These are phyloP conservation scores for Aphanomyces euteiches DNA, from an alignment of 352 stramenopile genomes.

Conservation along the genomic window DNA sequence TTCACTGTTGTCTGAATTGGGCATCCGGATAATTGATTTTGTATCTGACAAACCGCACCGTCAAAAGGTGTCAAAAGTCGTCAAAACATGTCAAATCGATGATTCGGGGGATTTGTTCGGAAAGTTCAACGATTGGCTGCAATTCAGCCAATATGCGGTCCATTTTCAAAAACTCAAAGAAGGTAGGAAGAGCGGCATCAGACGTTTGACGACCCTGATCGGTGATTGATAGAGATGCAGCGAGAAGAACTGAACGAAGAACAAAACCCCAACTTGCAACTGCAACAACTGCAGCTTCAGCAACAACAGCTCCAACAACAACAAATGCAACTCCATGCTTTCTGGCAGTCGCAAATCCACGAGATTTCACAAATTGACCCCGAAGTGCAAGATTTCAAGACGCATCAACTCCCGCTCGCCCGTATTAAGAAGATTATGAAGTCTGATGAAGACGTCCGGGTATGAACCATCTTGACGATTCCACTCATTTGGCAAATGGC, in stretches of 20 bases:
- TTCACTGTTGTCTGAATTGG: too few species aligned
- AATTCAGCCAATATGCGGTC: conserved; percentile 17
- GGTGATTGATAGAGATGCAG: conserved; percentile 15
- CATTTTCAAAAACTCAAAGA: conserved; percentile 24
- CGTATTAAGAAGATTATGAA: conserved; percentile 97
- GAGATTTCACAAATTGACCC: conserved; percentile 86
- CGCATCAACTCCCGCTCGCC: conserved; percentile 87
- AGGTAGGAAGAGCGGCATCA: background rate
- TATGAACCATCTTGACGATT: conserved; percentile 28
- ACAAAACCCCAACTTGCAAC: conserved; percentile 57
- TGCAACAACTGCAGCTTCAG: conserved; percentile 85
- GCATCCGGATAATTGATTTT: too few species aligned
- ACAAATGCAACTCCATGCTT: conserved; percentile 76
- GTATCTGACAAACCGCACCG: too few species aligned
- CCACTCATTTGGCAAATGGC: background rate
- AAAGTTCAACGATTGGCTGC: conserved; percentile 19
- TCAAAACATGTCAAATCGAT: conserved; percentile 3
- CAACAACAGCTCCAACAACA: conserved; percentile 86
- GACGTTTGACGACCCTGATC: background rate
- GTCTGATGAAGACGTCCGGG: conserved; percentile 89
- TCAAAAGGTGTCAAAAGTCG: background rate
- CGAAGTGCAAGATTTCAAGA: conserved; percentile 84
- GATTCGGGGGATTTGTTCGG: conserved; percentile 10
- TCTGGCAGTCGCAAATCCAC: conserved; percentile 86
- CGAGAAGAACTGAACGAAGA: conserved; percentile 28